Evolutionary conservation across 306 rosid species (phyloP).

Genomic region (Canavalia gladiata): DNA sequence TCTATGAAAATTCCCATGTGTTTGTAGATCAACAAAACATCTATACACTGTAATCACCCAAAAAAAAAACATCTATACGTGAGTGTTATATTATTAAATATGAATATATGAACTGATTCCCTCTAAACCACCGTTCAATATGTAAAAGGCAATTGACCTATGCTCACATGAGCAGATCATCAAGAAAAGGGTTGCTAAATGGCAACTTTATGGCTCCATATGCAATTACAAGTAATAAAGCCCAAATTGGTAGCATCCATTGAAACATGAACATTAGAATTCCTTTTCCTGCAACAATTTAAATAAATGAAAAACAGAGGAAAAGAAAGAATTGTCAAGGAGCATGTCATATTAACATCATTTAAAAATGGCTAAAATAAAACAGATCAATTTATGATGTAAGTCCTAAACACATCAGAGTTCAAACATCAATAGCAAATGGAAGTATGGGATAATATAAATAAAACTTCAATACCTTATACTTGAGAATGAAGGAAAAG

Average conservation of each 20-base stretch:
- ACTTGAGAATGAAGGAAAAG: constrained; percentile 10
- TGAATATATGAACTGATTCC: neutral
- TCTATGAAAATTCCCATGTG: neutral
- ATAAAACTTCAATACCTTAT: constrained; percentile 7
- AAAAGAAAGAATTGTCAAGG: neutral
- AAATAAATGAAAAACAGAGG: neutral
- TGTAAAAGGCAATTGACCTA: constrained; percentile 12
- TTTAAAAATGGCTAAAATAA: constrained; percentile 11
- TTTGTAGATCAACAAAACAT: neutral
- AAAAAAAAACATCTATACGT: neutral
- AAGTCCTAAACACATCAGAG: neutral
- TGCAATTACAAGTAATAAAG: constrained; percentile 67
- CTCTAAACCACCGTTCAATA: constrained; percentile 26
- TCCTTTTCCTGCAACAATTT: constrained; percentile 69
- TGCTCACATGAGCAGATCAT: constrained; percentile 73
- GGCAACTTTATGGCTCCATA: constrained; percentile 81
- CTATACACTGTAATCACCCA: neutral
- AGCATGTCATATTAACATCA: neutral
- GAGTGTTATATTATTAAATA: neutral
- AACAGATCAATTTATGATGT: neutral
- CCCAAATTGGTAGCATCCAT: constrained; percentile 90
- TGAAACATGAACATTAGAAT: constrained; percentile 56
- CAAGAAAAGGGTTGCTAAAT: constrained; percentile 64
- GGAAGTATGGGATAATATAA: neutral
- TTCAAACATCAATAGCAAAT: constrained; percentile 15